phyloP scores from a whole-genome alignment of 2,329 filamentous ascomycete genomes.

The Trichothecium roseum region DNA sequence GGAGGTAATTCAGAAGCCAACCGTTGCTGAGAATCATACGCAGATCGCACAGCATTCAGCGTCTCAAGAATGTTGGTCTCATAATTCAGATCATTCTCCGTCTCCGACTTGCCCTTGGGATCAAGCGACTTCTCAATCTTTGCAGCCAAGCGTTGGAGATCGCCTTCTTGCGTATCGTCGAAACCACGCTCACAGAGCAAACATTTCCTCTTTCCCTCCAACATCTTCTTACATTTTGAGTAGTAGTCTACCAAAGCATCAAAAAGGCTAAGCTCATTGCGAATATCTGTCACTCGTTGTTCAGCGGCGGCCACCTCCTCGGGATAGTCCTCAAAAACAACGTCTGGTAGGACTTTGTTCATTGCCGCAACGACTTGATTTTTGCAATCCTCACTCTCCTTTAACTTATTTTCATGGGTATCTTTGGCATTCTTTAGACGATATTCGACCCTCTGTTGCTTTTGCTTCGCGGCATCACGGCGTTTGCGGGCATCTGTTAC shows the following conservation, averaged over 20 bases:
- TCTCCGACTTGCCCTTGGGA: slow-evolving; percentile 50
- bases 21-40: slow-evolving; percentile 66
- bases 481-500: slow-evolving; percentile 57
- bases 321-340: slow-evolving; percentile 42
- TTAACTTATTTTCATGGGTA: slow-evolving; percentile 52
- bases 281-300: slow-evolving; percentile 48
- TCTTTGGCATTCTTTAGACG: slow-evolving; percentile 56
- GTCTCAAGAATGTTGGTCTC: slow-evolving; percentile 39
- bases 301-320: slow-evolving; percentile 39
- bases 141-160: slow-evolving; percentile 49
- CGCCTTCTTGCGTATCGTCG: slow-evolving; percentile 45
- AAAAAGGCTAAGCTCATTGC: slow-evolving; percentile 59
- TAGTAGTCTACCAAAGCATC: slow-evolving; percentile 64
- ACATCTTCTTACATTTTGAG: slow-evolving; percentile 51
- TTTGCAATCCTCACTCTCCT: slow-evolving; percentile 52
- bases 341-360: slow-evolving; percentile 28
- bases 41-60: slow-evolving; percentile 51
- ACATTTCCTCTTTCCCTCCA: slow-evolving; percentile 62
- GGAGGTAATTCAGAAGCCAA: slow-evolving; percentile 62
- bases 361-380: slow-evolving; percentile 42
- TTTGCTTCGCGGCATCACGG: slow-evolving; percentile 60
- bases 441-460: slow-evolving; percentile 68
- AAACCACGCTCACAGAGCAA: slow-evolving; percentile 67
- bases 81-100: slow-evolving; percentile 50
- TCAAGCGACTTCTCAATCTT: slow-evolving; percentile 56